Percentiles rank a stretch among this genome's conserved stretches.
Conservation (phyloP, 768 basidiomycete species). For the Pulveroboletus frians region DNA sequence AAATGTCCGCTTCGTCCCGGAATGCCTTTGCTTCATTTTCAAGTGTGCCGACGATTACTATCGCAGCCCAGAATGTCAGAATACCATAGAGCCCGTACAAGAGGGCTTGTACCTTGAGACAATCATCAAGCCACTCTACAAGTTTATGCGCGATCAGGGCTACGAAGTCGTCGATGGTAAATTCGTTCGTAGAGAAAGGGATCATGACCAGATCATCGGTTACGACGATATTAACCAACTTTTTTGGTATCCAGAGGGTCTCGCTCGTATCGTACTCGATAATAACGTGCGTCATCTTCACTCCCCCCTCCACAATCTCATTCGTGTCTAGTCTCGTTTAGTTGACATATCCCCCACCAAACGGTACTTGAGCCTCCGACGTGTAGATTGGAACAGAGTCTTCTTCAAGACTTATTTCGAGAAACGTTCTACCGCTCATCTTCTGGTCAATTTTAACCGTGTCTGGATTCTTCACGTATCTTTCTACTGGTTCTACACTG, state of each 20-base stretch:
- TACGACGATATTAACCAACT: conserved; percentile 99
- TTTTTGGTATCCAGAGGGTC: conserved; percentile 99
- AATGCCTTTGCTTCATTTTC: conserved; percentile 98
- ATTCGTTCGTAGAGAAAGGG: conserved; percentile 89
- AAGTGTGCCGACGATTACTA: conserved; percentile 99
- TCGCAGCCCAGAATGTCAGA: conserved; percentile 96
- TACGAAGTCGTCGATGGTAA: conserved; percentile 95
- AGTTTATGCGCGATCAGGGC: conserved; percentile 94
- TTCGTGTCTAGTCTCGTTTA: conserved; percentile 64
- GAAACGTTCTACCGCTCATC: conserved; percentile 87
- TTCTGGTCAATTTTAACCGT: conserved; percentile 98
- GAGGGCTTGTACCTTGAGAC: conserved; percentile 91
- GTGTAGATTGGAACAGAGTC: conserved; percentile 88
- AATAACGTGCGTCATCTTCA: conserved; percentile 60
- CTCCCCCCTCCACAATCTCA: conserved; percentile 3
- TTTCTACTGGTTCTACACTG: conserved; percentile 94
- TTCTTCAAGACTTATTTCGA: conserved; percentile 99
- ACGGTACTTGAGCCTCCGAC: conserved; percentile 87
- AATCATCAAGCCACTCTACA: conserved; percentile 91
- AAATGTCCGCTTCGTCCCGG: conserved; percentile 95
- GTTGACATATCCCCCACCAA: conserved; percentile 89
- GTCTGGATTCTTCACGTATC: conserved; percentile 96
- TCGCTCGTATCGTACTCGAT: conserved; percentile 83
- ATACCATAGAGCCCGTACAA: conserved; percentile 83
- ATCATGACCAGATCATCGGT: conserved; percentile 95